A percentile compares a stretch with the other conserved stretches of the same genome.
These are phyloP conservation scores for Martiniozyma asiatica DNA, from an alignment of 1,139 yeast species.

Conservation along the genomic window DNA sequence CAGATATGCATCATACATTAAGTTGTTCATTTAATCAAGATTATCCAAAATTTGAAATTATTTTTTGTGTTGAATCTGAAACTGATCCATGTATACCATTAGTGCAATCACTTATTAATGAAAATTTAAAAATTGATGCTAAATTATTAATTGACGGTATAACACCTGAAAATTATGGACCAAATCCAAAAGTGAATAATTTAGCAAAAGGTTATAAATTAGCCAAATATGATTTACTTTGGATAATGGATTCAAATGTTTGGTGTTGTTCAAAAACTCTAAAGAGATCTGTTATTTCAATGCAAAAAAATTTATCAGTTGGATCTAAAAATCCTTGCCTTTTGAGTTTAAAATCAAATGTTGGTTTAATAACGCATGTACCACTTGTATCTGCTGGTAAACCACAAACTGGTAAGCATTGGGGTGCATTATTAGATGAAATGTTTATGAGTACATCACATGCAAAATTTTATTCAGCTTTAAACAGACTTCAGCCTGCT, in stretches of 20 bases:
- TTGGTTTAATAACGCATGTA: constrained; percentile 69
- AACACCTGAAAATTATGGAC: constrained; percentile 41
- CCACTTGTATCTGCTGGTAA: constrained; percentile 20
- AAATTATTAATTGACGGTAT: constrained; percentile 35
- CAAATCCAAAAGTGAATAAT: constrained; percentile 84
- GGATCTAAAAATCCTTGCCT: too few species aligned
- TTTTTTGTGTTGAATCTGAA: constrained; percentile 61
- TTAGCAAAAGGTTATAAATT: constrained; percentile 61
- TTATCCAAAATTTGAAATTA: constrained; percentile 60
- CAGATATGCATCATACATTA: constrained; percentile 59
- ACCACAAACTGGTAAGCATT: constrained; percentile 14
- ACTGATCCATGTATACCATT: constrained; percentile 57
- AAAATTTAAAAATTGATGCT: constrained; percentile 50
- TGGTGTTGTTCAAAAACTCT: constrained; percentile 64
- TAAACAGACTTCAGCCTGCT: constrained; percentile 66
- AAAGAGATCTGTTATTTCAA: constrained; percentile 49
- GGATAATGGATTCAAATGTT: constrained; percentile 87
- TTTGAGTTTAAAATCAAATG: constrained; percentile 29
- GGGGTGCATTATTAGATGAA: constrained; percentile 73
- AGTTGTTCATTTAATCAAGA: constrained; percentile 58
- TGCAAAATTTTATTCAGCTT: constrained; percentile 70
- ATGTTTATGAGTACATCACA: constrained; percentile 79
- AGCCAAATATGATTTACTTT: constrained; percentile 62
- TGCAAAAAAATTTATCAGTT: constrained; percentile 6
- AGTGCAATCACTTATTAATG: constrained; percentile 35